A percentile compares a stretch with the other conserved stretches of the same genome.
Evolutionary conservation across 352 stramenopile genomes (phyloP).

Genomic region (Pythium dissimile): DNA sequence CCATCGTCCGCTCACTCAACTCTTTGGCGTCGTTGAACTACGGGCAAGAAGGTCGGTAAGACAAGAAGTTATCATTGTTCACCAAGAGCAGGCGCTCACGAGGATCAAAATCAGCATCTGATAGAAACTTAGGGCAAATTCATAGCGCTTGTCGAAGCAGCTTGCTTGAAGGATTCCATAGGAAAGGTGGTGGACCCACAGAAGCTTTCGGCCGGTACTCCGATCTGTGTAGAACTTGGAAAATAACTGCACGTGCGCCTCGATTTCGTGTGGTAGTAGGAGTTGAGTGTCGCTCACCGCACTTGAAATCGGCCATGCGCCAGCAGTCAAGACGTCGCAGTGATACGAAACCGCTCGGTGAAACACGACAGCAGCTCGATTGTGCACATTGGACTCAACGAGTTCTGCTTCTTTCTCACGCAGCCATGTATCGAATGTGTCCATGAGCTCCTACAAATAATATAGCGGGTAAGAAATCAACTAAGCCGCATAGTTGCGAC

Average conservation of each 20-base stretch:
- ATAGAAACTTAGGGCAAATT: slow-evolving; percentile 81
- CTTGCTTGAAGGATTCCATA: slow-evolving; percentile 65
- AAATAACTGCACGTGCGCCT: slow-evolving; percentile 67
- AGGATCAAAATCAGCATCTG: slow-evolving; percentile 79
- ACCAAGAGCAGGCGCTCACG: slow-evolving; percentile 37
- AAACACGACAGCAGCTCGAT: slow-evolving; percentile 45
- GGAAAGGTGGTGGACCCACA: slow-evolving; percentile 79
- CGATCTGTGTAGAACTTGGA: slow-evolving; percentile 79
- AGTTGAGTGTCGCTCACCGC: slow-evolving; percentile 45
- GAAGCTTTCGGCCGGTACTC: slow-evolving; percentile 71
- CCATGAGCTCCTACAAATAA: slow-evolving; percentile 54
- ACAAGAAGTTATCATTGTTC: too few species aligned
- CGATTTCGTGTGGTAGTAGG: slow-evolving; percentile 49
- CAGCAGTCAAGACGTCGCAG: slow-evolving; percentile 79
- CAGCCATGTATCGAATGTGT: slow-evolving; percentile 67
- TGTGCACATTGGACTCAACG: slow-evolving; percentile 26
- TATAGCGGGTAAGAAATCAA: too few species aligned
- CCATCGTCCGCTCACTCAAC: slow-evolving; percentile 33
- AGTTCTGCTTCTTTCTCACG: slow-evolving; percentile 59
- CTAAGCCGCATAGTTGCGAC: too few species aligned
- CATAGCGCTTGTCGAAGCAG: slow-evolving; percentile 74
- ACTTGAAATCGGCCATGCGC: slow-evolving; percentile 80
- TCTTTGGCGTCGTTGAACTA: slow-evolving; percentile 67
- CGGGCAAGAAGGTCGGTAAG: not conserved
- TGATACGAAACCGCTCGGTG: slow-evolving; percentile 62